Conservation (phyloP, 371 early-diverging fungal genomes). For the Lichtheimia corymbifera region DNA sequence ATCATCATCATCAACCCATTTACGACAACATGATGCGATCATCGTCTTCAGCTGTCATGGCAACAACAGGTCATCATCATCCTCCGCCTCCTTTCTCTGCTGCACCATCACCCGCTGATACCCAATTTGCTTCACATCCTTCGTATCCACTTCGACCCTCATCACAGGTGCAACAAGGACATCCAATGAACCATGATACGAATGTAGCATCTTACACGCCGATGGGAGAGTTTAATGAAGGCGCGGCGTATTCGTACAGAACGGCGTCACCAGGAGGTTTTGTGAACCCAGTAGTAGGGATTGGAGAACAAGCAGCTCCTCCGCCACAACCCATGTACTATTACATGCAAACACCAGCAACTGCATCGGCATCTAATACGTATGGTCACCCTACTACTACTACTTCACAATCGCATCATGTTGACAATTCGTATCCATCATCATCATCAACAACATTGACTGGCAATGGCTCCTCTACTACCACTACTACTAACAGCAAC, state of each 20-base stretch:
- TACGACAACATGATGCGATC: too few relatives aligned
- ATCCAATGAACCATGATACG: conserved; percentile 4
- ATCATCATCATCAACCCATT: too few relatives aligned
- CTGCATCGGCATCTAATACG: conserved; percentile 7
- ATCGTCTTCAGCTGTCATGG: too few relatives aligned
- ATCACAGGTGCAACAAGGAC: conserved; percentile 2
- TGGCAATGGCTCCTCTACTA: not conserved
- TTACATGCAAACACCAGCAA: conserved; percentile 10
- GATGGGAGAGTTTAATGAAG: not conserved
- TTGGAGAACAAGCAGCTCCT: conserved; percentile 1
- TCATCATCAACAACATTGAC: conserved; percentile 1
- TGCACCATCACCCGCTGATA: conserved; percentile 5
- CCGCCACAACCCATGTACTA: not conserved
- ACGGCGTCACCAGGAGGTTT: too few relatives aligned
- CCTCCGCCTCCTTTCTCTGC: too few relatives aligned
- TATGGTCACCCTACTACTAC: not conserved
- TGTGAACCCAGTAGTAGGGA: too few relatives aligned
- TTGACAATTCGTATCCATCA: conserved; percentile 2
- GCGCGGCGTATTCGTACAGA: too few relatives aligned
- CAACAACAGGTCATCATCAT: too few relatives aligned
- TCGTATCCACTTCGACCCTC: not conserved
- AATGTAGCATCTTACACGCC: conserved; percentile 11
- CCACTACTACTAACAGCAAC: too few relatives aligned
- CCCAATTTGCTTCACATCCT: conserved; percentile 4
- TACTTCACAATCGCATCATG: not conserved